Evolutionary conservation across 352 stramenopile species (phyloP).

Genomic region (Thraustochytrium sp.): DNA sequence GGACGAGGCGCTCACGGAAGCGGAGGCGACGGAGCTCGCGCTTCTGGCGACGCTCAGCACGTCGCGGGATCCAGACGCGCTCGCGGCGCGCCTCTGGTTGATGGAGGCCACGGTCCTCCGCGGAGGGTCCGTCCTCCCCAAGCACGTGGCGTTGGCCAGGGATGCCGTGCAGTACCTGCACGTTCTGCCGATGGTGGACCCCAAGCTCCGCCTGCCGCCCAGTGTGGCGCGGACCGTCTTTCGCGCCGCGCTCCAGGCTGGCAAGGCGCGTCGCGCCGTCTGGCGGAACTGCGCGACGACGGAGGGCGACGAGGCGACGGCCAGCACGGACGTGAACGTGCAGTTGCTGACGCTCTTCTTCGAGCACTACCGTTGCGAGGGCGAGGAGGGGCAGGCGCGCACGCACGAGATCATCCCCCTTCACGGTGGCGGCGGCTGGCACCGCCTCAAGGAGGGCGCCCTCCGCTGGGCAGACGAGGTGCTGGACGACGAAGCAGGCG

Average conservation of each 20-base stretch:
- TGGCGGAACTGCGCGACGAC: not conserved
- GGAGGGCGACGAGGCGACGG: not conserved
- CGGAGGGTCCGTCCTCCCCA: not conserved
- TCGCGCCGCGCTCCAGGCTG: not conserved
- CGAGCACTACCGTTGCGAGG: not conserved
- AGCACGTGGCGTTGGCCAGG: not conserved
- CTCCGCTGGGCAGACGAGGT: not conserved
- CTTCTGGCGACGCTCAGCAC: not conserved
- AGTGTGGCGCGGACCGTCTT: not conserved
- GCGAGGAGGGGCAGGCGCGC: not conserved
- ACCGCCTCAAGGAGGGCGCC: not conserved
- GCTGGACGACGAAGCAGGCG: not conserved
- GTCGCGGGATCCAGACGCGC: not conserved
- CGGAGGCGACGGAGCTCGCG: not conserved
- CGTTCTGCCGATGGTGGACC: not conserved
- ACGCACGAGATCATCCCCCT: not conserved
- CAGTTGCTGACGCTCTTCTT: not conserved
- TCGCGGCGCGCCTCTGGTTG: not conserved
- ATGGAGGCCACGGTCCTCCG: not conserved
- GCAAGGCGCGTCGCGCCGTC: not conserved
- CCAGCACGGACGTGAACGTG: not conserved
- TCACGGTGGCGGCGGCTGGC: not conserved
- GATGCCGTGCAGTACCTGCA: not conserved
- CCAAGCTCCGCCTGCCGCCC: not conserved
- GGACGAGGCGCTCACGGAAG: not conserved